phyloP scores from a whole-genome alignment of 2,329 filamentous ascomycete genomes.

The Didymosphaeria variabile region DNA sequence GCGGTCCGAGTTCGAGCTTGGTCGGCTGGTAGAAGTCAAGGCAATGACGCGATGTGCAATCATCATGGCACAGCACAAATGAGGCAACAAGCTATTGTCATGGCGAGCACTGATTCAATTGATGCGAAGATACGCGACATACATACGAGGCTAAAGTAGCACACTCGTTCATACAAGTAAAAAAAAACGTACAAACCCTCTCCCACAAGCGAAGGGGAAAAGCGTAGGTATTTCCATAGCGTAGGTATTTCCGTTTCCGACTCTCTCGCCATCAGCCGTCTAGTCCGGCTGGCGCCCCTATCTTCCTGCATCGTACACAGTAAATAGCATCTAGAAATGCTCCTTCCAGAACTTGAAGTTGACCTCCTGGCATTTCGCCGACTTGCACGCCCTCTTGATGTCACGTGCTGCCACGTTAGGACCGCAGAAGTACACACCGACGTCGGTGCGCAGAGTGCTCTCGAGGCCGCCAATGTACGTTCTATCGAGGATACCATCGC shows the following conservation, averaged over 20 bases:
- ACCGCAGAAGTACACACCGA: constrained; percentile 98
- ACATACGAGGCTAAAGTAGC: background rate
- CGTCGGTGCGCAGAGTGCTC: constrained; percentile 77
- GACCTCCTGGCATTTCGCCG: constrained; percentile 78
- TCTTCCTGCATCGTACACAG: background rate
- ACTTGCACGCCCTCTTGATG: constrained; percentile 82
- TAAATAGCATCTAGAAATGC: constrained; percentile 63
- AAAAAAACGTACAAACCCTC: background rate
- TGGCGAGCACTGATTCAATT: no score
- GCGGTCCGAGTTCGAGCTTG: background rate
- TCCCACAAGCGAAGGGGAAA: background rate
- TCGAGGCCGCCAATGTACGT: constrained; percentile 86
- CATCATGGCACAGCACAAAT: background rate
- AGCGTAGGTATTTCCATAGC: constrained; percentile 11
- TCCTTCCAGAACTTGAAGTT: constrained; percentile 99
- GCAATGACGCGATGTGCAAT: no score
- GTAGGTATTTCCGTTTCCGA: background rate
- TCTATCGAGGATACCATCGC: constrained; percentile 84
- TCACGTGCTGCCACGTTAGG: constrained; percentile 81
- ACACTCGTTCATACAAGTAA: background rate
- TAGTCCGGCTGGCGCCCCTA: constrained; percentile 8
- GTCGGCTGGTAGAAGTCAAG: background rate
- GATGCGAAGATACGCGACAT: no score
- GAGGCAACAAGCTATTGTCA: background rate
- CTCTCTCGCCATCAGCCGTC: background rate